A percentile compares a stretch with the other conserved stretches of the same genome.
These are phyloP conservation scores for Rubia yunnanensis DNA, from an alignment of 257 asterid genomes.

Conservation along the genomic window DNA sequence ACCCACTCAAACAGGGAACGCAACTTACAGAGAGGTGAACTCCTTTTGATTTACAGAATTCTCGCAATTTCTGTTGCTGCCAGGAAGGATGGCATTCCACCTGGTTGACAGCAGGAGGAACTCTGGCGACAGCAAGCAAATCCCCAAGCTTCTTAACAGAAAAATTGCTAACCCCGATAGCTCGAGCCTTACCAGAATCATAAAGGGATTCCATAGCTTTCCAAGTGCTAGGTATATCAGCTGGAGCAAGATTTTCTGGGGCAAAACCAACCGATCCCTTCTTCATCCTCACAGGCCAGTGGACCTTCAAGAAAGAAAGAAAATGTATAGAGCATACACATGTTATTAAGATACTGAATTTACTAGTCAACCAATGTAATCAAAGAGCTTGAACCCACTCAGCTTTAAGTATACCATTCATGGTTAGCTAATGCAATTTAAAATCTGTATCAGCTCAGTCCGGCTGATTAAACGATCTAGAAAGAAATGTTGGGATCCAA, in stretches of 20 bases:
- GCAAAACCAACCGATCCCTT: constrained; percentile 28
- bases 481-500: background rate
- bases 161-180: constrained; percentile 61
- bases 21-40: constrained; percentile 58
- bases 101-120: constrained; percentile 64
- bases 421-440: background rate
- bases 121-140: constrained; percentile 35
- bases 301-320: constrained; percentile 30
- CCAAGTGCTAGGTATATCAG: constrained; percentile 56
- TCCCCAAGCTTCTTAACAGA: constrained; percentile 47
- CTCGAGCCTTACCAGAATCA: constrained; percentile 49
- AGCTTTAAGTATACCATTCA: background rate
- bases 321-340: background rate
- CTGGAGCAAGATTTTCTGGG: constrained; percentile 30
- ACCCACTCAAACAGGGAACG: background rate
- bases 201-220: constrained; percentile 50
- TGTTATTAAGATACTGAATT: background rate
- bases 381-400: background rate
- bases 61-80: constrained; percentile 47
- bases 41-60: constrained; percentile 45
- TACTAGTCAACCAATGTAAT: background rate
- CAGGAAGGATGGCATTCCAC: constrained; percentile 60
- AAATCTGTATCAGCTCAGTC: background rate
- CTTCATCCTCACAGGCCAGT: constrained; percentile 59
- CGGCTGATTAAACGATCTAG: background rate